phyloP scores from a whole-genome alignment of 148 eudicot genomes.

The Heliosperma pusillum region DNA sequence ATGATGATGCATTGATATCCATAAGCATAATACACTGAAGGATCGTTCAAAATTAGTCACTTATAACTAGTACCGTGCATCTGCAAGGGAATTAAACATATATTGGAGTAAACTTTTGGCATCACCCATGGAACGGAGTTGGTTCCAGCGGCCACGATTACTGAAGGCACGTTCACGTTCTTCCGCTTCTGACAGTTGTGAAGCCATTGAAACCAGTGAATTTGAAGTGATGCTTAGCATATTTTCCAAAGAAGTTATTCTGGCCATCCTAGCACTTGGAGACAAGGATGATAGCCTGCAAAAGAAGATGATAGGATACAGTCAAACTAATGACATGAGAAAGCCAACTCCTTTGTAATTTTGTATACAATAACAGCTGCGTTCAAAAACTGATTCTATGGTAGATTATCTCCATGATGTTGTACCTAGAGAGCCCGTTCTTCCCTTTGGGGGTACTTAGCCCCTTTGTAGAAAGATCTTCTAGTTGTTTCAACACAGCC shows the following conservation, averaged over 20 bases:
- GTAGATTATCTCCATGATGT: not conserved
- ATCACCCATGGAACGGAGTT: slow-evolving; percentile 93
- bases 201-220: slow-evolving; percentile 96
- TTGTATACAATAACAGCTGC: not conserved
- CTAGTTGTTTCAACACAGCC: slow-evolving; percentile 85
- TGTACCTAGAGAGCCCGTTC: slow-evolving; percentile 79
- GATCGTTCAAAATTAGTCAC: not conserved
- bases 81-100: slow-evolving; percentile 83
- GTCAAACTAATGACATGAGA: slow-evolving; percentile 17
- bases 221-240: slow-evolving; percentile 92
- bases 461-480: slow-evolving; percentile 85
- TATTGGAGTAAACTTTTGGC: slow-evolving; percentile 83
- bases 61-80: slow-evolving; percentile 56
- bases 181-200: slow-evolving; percentile 99
- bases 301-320: slow-evolving; percentile 9
- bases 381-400: not conserved
- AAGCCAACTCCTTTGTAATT: not conserved
- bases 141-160: slow-evolving; percentile 89
- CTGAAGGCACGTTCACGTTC: slow-evolving; percentile 84
- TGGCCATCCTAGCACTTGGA: slow-evolving; percentile 85
- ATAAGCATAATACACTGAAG: not conserved
- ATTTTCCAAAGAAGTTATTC: slow-evolving; percentile 90
- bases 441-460: slow-evolving; percentile 89
- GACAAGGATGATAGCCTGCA: slow-evolving; percentile 83
- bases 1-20: not conserved